Percentiles rank a stretch among this genome's conserved stretches.
Evolutionary conservation across 2,329 filamentous ascomycete genomes (phyloP).

Genomic region (Epichloe aotearoae): DNA sequence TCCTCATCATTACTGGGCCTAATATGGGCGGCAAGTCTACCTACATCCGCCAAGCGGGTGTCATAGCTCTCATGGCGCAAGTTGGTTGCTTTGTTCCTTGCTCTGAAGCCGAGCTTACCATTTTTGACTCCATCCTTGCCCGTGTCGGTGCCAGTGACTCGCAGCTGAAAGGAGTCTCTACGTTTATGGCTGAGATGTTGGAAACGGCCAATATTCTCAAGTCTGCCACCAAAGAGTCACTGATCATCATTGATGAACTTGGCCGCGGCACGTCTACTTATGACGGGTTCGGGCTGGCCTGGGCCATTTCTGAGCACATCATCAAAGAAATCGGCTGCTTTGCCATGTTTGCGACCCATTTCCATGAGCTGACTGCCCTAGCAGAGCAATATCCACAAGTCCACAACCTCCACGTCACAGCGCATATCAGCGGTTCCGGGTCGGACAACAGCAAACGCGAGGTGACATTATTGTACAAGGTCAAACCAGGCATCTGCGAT

Average conservation of each 20-base stretch:
- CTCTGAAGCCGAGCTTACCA: conserved; percentile 75
- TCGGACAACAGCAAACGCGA: conserved; percentile 49
- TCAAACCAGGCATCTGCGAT: conserved; percentile 88
- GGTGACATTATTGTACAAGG: conserved; percentile 93
- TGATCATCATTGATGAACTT: conserved; percentile 97
- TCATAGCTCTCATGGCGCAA: conserved; percentile 94
- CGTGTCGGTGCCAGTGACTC: conserved; percentile 92
- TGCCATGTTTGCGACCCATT: conserved; percentile 92
- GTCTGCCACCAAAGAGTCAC: conserved; percentile 82
- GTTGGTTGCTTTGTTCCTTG: conserved; percentile 94
- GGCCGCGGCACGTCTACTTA: conserved; percentile 95
- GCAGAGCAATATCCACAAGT: conserved; percentile 80
- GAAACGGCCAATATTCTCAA: conserved; percentile 98
- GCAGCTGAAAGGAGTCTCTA: conserved; percentile 93
- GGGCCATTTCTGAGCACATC: conserved; percentile 97
- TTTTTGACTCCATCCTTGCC: conserved; percentile 97
- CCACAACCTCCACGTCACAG: conserved; percentile 87
- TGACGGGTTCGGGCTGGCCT: conserved; percentile 95
- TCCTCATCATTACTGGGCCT: conserved; percentile 91
- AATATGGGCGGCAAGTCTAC: conserved; percentile 99
- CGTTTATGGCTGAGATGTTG: conserved; percentile 99
- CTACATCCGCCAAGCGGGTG: conserved; percentile 93
- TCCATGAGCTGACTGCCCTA: conserved; percentile 90
- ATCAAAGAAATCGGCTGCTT: conserved; percentile 90
- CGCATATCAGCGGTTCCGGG: conserved; percentile 58